Evolutionary conservation across 2,329 filamentous ascomycete species (phyloP).

Genomic region (Trichoderma gracile): DNA sequence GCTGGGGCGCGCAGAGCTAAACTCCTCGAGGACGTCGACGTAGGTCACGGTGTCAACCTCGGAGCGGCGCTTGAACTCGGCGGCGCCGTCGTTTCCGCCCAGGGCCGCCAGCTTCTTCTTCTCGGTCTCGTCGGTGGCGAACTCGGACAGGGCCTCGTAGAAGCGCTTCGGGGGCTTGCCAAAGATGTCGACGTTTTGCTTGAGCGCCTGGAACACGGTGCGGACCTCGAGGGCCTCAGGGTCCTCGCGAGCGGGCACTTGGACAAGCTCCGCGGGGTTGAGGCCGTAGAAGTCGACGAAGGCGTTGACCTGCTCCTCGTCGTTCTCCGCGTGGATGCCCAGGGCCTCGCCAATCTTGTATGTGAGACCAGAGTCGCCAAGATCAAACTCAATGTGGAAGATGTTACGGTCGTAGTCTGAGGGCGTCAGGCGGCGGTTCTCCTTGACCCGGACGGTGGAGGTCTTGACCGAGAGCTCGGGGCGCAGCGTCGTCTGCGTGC

Average conservation of each 20-base stretch:
- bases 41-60: constrained; percentile 92
- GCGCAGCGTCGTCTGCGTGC: constrained; percentile 69
- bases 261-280: constrained; percentile 79
- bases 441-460: constrained; percentile 83
- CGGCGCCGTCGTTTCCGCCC: constrained; percentile 74
- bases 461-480: constrained; percentile 88
- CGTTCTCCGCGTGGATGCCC: constrained; percentile 94
- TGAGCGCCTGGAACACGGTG: constrained; percentile 86
- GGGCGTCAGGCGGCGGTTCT: constrained; percentile 92
- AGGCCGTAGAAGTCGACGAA: constrained; percentile 93
- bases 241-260: constrained; percentile 85
- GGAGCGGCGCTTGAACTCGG: constrained; percentile 87
- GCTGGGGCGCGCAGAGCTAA: constrained; percentile 80
- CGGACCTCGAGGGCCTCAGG: constrained; percentile 74
- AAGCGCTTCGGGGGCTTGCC: constrained; percentile 96
- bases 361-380: constrained; percentile 84
- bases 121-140: constrained; percentile 79
- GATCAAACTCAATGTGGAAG: constrained; percentile 99
- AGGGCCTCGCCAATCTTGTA: constrained; percentile 98
- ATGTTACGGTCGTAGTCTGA: constrained; percentile 93
- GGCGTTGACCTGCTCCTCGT: constrained; percentile 71
- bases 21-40: constrained; percentile 86
- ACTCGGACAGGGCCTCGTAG: constrained; percentile 89
- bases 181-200: constrained; percentile 95
- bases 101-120: constrained; percentile 77